Evolutionary conservation across 768 basidiomycete species (phyloP), one percentile per base, ranked within the genome.

Genomic region (Leccinum rimulosum): DNA sequence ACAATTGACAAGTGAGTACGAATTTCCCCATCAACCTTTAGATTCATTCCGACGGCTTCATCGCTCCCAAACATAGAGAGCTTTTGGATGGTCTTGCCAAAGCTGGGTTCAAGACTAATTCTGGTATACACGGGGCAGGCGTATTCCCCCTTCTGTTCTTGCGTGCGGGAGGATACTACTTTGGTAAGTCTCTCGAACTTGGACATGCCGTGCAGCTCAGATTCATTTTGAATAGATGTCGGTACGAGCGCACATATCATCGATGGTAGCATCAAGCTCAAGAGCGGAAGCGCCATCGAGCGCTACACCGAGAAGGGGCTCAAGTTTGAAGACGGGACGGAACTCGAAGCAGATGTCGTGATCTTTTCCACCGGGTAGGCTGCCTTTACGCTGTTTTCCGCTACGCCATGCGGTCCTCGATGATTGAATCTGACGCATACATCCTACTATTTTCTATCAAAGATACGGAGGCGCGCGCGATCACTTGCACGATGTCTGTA

Each of bases 221-320:
- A 45, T 28, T 53, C 3, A 49, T 7, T n/a, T 3, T 27, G 6
- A 17, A 52, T 45, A 75, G 75, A 74, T n/a, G 63, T 65, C 8
- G 81, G 80, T 10, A 77, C 79, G 1, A 76, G 77, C 53, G 72
- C 76, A 54, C 70, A 77, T 54, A 77, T 83, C 62, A 74, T 74
- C 22, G 67, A 79, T 22, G 80, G 83, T 15, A 73, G 76, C 48
- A 82, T 84, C 72, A 81, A 81, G 62, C 62, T 84, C 68, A 83
- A 81, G 72, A 76, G 70, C 62, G 82, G 79, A 25, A 67, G 72
- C 10, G 50, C 61, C 2, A 71, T 75, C 54, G 61, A 67, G 43
- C 52, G 60, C 1, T 76, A 75, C 61, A 76, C 73, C 0, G 56
- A 68, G 54, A 63, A 66, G 12, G 67, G 74, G n/a, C 65, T 76